These are phyloP conservation scores for Tetratostichococcus sp. DNA, from an alignment of 139 green algal species.

Conservation along the genomic window DNA sequence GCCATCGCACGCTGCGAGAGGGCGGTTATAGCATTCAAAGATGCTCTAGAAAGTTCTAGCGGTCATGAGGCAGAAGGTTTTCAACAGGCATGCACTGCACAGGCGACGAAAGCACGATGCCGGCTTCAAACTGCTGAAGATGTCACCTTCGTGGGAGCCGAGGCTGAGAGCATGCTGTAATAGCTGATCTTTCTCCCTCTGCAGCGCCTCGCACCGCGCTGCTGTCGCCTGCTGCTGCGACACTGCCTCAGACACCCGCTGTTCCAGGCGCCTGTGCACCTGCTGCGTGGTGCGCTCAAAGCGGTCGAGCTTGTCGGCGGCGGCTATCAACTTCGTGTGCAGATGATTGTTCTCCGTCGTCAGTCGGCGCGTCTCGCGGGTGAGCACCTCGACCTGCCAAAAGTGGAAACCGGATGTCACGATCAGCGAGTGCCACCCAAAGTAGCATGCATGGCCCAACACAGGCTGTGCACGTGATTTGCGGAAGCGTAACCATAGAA, in stretches of 20 bases:
- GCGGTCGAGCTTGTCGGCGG: background rate
- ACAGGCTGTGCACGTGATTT: too few relatives aligned
- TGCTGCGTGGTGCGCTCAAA: slow-evolving; percentile 1
- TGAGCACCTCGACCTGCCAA: background rate
- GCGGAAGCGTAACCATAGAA: too few relatives aligned
- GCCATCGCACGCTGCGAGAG: background rate
- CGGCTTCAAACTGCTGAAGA: too few relatives aligned
- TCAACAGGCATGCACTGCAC: too few relatives aligned
- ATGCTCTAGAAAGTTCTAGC: too few relatives aligned
- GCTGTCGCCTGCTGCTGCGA: background rate
- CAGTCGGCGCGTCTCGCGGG: background rate
- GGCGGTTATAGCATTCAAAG: too few relatives aligned
- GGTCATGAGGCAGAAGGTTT: too few relatives aligned
- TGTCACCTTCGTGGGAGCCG: too few relatives aligned
- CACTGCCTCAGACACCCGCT: background rate
- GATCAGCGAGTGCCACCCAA: background rate
- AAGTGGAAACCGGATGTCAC: background rate
- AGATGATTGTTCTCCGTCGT: background rate
- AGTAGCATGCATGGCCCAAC: background rate
- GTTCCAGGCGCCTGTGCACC: background rate
- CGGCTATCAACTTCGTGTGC: background rate
- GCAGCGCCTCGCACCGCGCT: background rate
- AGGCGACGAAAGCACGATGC: too few relatives aligned
- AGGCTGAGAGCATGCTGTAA: background rate
- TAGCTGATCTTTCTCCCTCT: background rate